Percentiles rank a stretch among this genome's conserved stretches.
These are phyloP conservation scores for Russula lepida DNA, from an alignment of 768 basidiomycete species.

Conservation along the genomic window DNA sequence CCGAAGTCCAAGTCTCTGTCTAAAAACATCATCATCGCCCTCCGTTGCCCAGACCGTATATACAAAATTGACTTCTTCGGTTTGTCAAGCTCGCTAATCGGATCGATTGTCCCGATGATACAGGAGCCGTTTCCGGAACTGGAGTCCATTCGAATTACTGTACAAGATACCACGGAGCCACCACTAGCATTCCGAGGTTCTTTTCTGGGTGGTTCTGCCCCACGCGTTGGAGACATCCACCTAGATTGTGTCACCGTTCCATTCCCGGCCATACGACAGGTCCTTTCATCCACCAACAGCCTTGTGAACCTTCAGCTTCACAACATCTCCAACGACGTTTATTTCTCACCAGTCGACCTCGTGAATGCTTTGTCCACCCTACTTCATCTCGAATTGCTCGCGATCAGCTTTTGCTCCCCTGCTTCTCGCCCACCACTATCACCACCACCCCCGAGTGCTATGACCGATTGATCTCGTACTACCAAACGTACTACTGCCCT, in stretches of 20 bases:
- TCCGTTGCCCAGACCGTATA: not conserved
- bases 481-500: no score
- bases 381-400: not conserved
- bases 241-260: not conserved
- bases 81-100: not conserved
- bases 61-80: not conserved
- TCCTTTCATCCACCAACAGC: not conserved
- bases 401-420: not conserved
- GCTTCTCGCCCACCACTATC: not conserved
- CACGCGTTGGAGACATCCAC: not conserved
- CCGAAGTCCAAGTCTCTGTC: not conserved
- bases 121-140: slow-evolving; percentile 23
- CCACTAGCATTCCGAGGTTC: not conserved
- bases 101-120: slow-evolving; percentile 25
- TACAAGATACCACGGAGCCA: slow-evolving; percentile 29
- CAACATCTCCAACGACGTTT: not conserved
- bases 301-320: not conserved
- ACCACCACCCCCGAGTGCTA: no score
- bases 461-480: not conserved
- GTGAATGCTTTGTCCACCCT: not conserved
- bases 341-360: not conserved
- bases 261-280: not conserved
- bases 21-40: not conserved
- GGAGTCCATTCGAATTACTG: slow-evolving; percentile 25
- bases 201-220: slow-evolving; percentile 2